Evolutionary conservation across 2,329 filamentous ascomycete species (phyloP), one percentile per base, ranked within the genome.

Genomic region (Colletotrichum lupini): DNA sequence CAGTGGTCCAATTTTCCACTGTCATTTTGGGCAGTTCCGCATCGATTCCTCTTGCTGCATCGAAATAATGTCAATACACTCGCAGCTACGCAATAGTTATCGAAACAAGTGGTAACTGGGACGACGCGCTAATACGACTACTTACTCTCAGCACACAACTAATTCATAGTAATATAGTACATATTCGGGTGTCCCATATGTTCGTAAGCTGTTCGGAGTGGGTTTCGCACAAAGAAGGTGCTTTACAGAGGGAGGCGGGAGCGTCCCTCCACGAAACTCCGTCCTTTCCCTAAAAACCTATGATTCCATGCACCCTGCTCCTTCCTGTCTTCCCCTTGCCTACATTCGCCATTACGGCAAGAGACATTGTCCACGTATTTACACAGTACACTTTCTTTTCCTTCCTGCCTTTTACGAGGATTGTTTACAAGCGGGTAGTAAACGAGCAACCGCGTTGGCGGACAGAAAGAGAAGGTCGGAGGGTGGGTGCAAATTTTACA

Each of bases 371-470:
- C 8, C 22, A 49, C 19, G 42, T 49, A 32, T 32, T 9, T 32
- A 11, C 30, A 4, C 30, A 32, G 30, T 32, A 49, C 46, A 6
- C 37, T 62, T 62, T 37, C 68, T 72, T 72, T 68, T 57, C 35
- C n/a, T 37, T 57, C 26, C 68, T 49, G 22, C 14, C 16, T 22
- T 9, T 24, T 14, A 16, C 32, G n/a, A 49, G 5, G 35, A 57
- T 4, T 4, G 19, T 19, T 19, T 28, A 8, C n/a, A 22, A 19
- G 19, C 16, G 3, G 19, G 5, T 28, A 3, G 16, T 49, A 49
- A 49, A 22, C 42, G 8, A 22, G 42, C 56, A 26, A 55, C 52
- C 28, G 11, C 56, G 19, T 49, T 49, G 42, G 42, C 42, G 19
- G 19, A n/a, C 42, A 49, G 42, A 2, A 22, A 22, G 8, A 49